Evolutionary conservation across 768 basidiomycete species (phyloP), one percentile per base, ranked within the genome.

Genomic region (Suillus alpinus): DNA sequence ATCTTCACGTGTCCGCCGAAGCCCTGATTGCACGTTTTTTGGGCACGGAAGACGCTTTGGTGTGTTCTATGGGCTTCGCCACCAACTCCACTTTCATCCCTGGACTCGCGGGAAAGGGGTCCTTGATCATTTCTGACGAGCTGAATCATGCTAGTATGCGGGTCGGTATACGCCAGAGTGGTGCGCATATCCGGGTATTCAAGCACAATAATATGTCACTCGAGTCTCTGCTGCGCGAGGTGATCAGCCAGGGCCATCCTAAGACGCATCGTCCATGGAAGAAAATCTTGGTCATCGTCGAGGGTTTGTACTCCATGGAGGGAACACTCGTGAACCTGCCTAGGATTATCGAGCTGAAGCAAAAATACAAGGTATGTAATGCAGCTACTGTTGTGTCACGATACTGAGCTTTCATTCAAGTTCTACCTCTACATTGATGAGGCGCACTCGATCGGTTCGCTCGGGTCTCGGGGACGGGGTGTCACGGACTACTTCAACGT

Each of bases 211-310:
- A 98, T 73, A 92, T 98, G 89, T 74, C 80, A 44, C 76, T 99
- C 56, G 96, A 98, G 74, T 71, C 77, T 7, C 69, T 98, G 13
- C 77, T 99, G 69, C 81, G 87, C 49, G 97, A 99, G 75, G 88
- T 86, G 32, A 96, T 99, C 76, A 93, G 91, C 68, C 97, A 99
- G 73, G 97, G 97, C 18, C 96, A 98, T 72, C 95, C 96, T 4
- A 90, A 95, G 77, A 98, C 94, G 0, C 97, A 98, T 69, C 77
- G 96, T n/a, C 97, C 96, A 9, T 98, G 97, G 97, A 97, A 96
- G 80, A 98, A 97, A 80, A 98, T 99, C 62, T 74, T 99, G 40
- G 64, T 99, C 46, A 86, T 97, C 59, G 94, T 98, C 16, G 97
- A 99, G 72, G 97, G 97, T 2, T 74, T 99, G 46, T 98, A 94